Evolutionary conservation across 805 yeast species (phyloP), one percentile per base, ranked within the genome.

Genomic region (Debaryomyces prosopidis): DNA sequence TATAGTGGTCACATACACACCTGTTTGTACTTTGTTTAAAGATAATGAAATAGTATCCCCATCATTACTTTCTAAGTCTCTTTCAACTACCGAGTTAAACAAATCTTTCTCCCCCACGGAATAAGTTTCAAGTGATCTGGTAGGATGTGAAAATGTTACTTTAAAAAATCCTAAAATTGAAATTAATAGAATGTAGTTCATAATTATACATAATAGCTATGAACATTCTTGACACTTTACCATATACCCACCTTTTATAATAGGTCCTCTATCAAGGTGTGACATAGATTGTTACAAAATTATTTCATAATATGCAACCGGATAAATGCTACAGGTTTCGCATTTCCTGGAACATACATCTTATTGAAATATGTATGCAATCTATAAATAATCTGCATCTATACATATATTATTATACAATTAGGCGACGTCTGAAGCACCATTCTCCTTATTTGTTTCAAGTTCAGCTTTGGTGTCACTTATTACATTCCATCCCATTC

Each of bases 401-500:
- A 30, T 30, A 12, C 14, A 5, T 30, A 14, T 30, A 30, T 14
- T n/a, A 30, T 30, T 30, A 30, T n/a, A 14, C 33, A 30, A 30
- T 30, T 19, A 36, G 10, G 47, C 35, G 11, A 9, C 37, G 14
- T 39, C 36, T 15, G 5, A 17, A 4, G 32, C 6, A 17, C 17
- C 26, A 8, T 23, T 23, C 10, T 33, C 30, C 12, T 35, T 40
- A 6, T 33, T 33, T 4, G 40, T 15, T 34, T 28, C 32, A 3
- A 36, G 28, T 36, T 49, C 50, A 26, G 49, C 51, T 40, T 45
- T 47, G 9, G 42, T 65, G 27, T 75, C 71, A 33, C 59, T 59
- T 16, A 66, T 63, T 11, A 63, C 64, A 20, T 80, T 81, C 90
- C 89, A 84, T 0, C 90, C 92, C 80, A 89, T 76, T 50, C 83